Base-by-base conservation (phyloP, 495 filamentous ascomycete species). In the Penicillium arizonense region DNA sequence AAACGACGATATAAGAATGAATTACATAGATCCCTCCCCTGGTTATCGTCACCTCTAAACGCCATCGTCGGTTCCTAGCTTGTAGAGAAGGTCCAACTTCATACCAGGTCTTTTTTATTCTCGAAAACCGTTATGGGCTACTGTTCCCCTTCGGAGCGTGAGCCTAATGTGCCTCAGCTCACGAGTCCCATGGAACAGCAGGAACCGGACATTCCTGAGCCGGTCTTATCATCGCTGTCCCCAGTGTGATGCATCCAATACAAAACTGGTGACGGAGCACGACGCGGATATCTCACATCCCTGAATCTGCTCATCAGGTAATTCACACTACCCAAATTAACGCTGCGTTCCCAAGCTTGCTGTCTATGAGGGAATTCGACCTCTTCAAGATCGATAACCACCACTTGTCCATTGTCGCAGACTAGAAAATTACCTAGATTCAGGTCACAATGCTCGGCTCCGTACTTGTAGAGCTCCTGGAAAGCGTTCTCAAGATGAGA, bases 241-340 rank as follows among this genome's bases (percentile, higher is more conserved):
- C 42, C 42, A 11, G 42, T 13, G 7, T 4, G 5, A 30, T 23
- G 18, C 4, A 3, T 28, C 42, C 42, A 45, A 10, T 33, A 28
- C 5, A 45, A 1, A 33, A 30, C 34, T 0, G 39, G 32, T 26
- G 49, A 52, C 32, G 30, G 40, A 36, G 49, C 10, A 23, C 49
- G 49, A 28, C 33, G 4, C 13, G 40, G 40, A 21, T 52, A 44
- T 37, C 40, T 52, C 49, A 52, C 40, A 37, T 52, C 39, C 5
- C 33, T 39, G 14, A 44, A 52, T 44, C 49, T 44, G 49, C 49
- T 52, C 40, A 52, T 44, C 49, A 52, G 32, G 32, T 44, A 37
- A 18, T 14, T 3, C 49, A 44, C 40, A 30, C 40, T 38, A 2
- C 49, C 49, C 30, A 30, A 26, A 44, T 39, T 44, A 16, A 52